A percentile compares a stretch with the other conserved stretches of the same genome.
Conservation (phyloP, 441 rosid genomes). For the Kokia cookei region DNA sequence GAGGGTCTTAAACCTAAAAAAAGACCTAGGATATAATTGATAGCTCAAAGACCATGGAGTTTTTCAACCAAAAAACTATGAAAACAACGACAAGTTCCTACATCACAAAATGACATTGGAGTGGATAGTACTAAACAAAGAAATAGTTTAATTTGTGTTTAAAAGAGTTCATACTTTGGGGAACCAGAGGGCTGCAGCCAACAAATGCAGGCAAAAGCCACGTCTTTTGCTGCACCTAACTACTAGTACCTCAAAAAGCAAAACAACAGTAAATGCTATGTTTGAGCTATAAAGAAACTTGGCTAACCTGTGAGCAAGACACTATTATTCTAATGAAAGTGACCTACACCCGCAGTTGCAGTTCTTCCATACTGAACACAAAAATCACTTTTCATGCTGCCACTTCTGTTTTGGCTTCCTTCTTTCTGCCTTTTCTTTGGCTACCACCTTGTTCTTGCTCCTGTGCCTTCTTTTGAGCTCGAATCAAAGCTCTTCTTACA, state of each 20-base stretch:
- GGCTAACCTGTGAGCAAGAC: neutral
- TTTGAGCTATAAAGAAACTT: neutral
- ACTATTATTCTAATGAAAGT: neutral
- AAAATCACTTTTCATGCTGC: conserved; percentile 14
- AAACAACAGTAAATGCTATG: neutral
- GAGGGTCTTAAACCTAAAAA: neutral
- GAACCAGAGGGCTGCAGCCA: neutral
- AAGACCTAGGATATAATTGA: neutral
- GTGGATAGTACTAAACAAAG: neutral
- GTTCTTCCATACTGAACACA: neutral
- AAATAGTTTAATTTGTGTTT: neutral
- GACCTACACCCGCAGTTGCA: neutral
- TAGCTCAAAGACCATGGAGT: neutral
- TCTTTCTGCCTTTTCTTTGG: conserved; percentile 56
- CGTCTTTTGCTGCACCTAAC: neutral
- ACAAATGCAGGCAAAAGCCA: neutral
- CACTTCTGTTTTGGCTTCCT: conserved; percentile 29
- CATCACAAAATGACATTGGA: neutral
- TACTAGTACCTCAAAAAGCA: neutral
- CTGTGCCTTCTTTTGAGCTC: conserved; percentile 88
- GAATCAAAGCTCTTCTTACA: conserved; percentile 81
- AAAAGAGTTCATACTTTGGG: neutral
- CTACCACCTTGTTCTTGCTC: conserved; percentile 43
- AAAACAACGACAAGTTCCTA: neutral
- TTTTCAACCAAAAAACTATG: neutral